phyloP scores from a whole-genome alignment of 2,329 filamentous ascomycete genomes.

The Aspergillus brasiliensis region DNA sequence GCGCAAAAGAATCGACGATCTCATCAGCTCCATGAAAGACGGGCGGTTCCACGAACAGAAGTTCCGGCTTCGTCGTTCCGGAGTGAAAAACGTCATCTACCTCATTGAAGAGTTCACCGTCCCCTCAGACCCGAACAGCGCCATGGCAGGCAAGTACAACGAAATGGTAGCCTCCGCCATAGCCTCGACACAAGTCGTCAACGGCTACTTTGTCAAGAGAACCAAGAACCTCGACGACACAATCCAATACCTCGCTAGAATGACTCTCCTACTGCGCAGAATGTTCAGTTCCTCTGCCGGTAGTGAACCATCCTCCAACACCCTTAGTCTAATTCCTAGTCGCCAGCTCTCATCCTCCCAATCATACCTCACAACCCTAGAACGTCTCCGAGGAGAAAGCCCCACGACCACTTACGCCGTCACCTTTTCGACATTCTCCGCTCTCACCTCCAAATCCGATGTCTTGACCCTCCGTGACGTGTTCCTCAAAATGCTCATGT shows the following conservation, averaged over 20 bases:
- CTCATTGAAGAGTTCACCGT: constrained; percentile 73
- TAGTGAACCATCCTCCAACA: constrained; percentile 13
- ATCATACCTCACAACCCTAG: constrained; percentile 68
- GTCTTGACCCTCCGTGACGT: constrained; percentile 72
- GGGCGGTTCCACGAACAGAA: constrained; percentile 84
- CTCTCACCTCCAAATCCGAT: constrained; percentile 73
- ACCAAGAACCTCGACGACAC: constrained; percentile 77
- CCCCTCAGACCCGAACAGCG: constrained; percentile 53
- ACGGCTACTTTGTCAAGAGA: constrained; percentile 76
- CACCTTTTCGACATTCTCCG: constrained; percentile 71
- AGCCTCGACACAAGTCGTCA: constrained; percentile 74
- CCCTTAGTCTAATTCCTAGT: constrained; percentile 67
- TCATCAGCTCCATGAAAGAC: constrained; percentile 79
- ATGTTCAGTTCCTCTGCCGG: constrained; percentile 52
- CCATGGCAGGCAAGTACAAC: constrained; percentile 54
- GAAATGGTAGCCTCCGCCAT: constrained; percentile 73
- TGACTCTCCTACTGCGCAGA: constrained; percentile 69
- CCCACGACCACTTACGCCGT: constrained; percentile 58
- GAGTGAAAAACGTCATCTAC: constrained; percentile 76
- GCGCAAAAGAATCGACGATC: constrained; percentile 76
- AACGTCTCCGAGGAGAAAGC: constrained; percentile 59
- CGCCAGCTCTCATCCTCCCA: constrained; percentile 57
- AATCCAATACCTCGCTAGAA: constrained; percentile 70
- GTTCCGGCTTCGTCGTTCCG: constrained; percentile 72
- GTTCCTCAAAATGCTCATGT: constrained; percentile 86